A percentile compares a stretch with the other conserved stretches of the same genome.
Conservation (phyloP, 192 early-diverging fungal species). For the Coemansia sp. region DNA sequence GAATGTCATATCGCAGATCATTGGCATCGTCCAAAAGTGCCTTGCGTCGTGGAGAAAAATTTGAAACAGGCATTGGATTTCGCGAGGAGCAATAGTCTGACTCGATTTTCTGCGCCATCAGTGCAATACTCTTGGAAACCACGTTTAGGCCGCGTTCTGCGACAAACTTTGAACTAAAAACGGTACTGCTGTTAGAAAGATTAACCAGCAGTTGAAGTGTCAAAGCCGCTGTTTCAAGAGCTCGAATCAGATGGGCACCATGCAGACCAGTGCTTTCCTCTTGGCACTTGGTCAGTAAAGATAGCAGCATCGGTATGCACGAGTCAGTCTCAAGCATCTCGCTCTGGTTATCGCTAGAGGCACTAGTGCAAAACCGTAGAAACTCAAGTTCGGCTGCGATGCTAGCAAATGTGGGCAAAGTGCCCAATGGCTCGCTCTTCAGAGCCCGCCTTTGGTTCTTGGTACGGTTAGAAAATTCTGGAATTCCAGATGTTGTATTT, state of each 20-base stretch:
- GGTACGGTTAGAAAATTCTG: background rate
- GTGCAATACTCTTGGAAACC: conserved; percentile 39
- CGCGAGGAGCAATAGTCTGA: background rate
- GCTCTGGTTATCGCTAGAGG: conserved; percentile 34
- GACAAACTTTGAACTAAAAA: conserved; percentile 40
- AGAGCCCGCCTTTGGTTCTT: background rate
- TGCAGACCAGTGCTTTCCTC: conserved; percentile 6
- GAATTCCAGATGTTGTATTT: background rate
- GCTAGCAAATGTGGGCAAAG: conserved; percentile 21
- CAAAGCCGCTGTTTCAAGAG: conserved; percentile 34
- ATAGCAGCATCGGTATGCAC: conserved; percentile 24
- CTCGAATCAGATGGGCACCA: conserved; percentile 14
- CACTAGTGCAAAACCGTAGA: conserved; percentile 43
- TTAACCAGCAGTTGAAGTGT: conserved; percentile 49
- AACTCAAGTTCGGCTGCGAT: conserved; percentile 43
- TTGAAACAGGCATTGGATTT: background rate
- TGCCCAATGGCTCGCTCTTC: conserved; percentile 14
- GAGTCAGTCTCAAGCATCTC: conserved; percentile 30
- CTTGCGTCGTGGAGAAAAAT: conserved; percentile 20
- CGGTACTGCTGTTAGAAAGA: conserved; percentile 43
- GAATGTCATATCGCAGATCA: conserved; percentile 40
- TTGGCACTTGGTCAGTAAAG: conserved; percentile 33
- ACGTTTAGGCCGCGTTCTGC: conserved; percentile 29
- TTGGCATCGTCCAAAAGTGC: conserved; percentile 18
- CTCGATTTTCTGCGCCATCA: conserved; percentile 28